phyloP scores from a whole-genome alignment of 371 early-diverging fungal species.

The Mortierella sp. region DNA sequence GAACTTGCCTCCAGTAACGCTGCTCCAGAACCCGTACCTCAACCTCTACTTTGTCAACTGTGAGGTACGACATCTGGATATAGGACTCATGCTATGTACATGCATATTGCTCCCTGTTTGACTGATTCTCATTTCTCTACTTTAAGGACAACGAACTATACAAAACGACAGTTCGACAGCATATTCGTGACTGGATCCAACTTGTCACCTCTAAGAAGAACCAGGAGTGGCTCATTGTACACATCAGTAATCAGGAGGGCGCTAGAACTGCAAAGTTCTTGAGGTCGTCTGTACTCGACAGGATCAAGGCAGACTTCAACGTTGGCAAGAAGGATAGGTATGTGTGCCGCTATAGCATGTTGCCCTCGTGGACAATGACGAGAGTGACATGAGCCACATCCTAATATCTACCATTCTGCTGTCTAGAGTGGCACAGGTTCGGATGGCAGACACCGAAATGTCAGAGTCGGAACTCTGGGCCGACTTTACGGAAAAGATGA shows the following conservation, averaged over 20 bases:
- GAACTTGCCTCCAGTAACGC: constrained; percentile 68
- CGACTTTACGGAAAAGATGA: constrained; percentile 78
- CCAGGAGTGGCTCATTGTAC: constrained; percentile 94
- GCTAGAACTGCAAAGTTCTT: constrained; percentile 71
- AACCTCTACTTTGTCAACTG: constrained; percentile 87
- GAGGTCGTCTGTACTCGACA: constrained; percentile 83
- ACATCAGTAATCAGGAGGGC: constrained; percentile 79
- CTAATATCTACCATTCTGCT: background rate
- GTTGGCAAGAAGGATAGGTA: constrained; percentile 78
- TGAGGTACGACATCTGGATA: constrained; percentile 68
- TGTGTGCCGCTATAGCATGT: too few species aligned
- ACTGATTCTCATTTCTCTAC: constrained; percentile 1
- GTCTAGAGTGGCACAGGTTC: constrained; percentile 70
- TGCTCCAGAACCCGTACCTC: constrained; percentile 75
- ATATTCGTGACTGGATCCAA: constrained; percentile 88
- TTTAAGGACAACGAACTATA: constrained; percentile 91
- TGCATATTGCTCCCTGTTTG: too few species aligned
- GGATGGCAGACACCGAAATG: constrained; percentile 68
- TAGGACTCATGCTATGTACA: too few species aligned
- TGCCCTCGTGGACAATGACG: too few species aligned
- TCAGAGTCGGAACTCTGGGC: constrained; percentile 83
- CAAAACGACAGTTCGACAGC: constrained; percentile 76
- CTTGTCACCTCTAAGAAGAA: constrained; percentile 79
- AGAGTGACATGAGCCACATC: background rate
- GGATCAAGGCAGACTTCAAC: constrained; percentile 89